phyloP scores from a whole-genome alignment of 768 basidiomycete species.

The Podaxis sp. region DNA sequence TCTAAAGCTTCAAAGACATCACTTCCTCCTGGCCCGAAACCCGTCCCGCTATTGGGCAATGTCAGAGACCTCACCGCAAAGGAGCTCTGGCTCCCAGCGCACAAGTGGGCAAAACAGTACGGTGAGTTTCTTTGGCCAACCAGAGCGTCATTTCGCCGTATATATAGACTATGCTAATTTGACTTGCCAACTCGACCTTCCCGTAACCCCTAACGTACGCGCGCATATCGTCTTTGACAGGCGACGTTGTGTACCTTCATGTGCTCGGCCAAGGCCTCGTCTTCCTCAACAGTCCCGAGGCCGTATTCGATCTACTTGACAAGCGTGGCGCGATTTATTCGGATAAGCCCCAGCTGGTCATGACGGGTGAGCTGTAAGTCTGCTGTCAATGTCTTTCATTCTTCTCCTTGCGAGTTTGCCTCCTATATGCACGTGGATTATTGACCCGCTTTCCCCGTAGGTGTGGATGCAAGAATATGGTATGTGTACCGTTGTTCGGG shows the following conservation, averaged over 20 bases:
- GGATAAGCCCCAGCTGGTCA: slow-evolving; percentile 68
- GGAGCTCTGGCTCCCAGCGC: slow-evolving; percentile 65
- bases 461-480: slow-evolving; percentile 70
- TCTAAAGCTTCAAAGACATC: slow-evolving; percentile 39
- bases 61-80: slow-evolving; percentile 56
- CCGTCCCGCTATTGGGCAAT: slow-evolving; percentile 66
- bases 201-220: slow-evolving; percentile 2
- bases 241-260: slow-evolving; percentile 64
- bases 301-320: slow-evolving; percentile 64
- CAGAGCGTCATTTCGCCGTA: slow-evolving; percentile 5
- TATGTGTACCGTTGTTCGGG: slow-evolving; percentile 24
- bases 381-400: neutral
- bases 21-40: slow-evolving; percentile 68
- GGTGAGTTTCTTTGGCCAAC: slow-evolving; percentile 39
- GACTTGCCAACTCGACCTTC: neutral
- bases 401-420: slow-evolving; percentile 13
- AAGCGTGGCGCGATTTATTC: slow-evolving; percentile 72
- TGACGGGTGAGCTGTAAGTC: slow-evolving; percentile 70
- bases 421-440: slow-evolving; percentile 14
- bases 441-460: slow-evolving; percentile 25
- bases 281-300: slow-evolving; percentile 63
- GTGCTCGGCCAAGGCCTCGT: slow-evolving; percentile 66
- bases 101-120: slow-evolving; percentile 60
- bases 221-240: slow-evolving; percentile 30
- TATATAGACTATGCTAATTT: slow-evolving; percentile 8